These are phyloP conservation scores for Linnemannia zychae DNA, from an alignment of 192 early-diverging fungal genomes.

Conservation along the genomic window DNA sequence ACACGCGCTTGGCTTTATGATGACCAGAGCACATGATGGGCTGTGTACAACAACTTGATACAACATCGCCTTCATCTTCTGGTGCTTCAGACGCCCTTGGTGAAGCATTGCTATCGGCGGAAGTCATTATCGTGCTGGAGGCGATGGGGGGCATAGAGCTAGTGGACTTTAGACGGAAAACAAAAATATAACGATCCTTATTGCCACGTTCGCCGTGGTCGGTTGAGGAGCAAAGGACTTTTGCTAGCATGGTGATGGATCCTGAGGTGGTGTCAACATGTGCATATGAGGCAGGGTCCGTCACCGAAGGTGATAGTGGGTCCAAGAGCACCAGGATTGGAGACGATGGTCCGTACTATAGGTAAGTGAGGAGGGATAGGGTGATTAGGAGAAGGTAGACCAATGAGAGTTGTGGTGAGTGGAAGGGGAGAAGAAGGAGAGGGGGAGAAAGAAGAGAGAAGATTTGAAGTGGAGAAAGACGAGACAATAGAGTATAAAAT, in stretches of 20 bases:
- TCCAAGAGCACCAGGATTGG: slow-evolving; percentile 42
- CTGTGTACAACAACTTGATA: slow-evolving; percentile 34
- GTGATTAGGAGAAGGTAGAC: not conserved
- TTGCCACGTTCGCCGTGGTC: slow-evolving; percentile 57
- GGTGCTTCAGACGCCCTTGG: not conserved
- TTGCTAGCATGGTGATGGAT: slow-evolving; percentile 44
- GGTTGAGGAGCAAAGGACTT: slow-evolving; percentile 53
- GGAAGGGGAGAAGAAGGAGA: not conserved
- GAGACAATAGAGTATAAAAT: not conserved
- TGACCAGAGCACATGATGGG: slow-evolving; percentile 56
- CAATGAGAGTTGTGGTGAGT: too few species aligned
- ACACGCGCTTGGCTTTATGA: slow-evolving; percentile 50
- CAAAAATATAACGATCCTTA: slow-evolving; percentile 54
- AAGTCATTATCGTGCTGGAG: not conserved
- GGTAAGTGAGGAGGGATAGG: not conserved
- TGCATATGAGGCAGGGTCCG: slow-evolving; percentile 33
- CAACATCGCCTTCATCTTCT: slow-evolving; percentile 42
- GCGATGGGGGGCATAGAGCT: slow-evolving; percentile 23
- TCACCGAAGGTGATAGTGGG: slow-evolving; percentile 30
- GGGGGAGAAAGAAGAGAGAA: not conserved
- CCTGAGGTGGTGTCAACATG: slow-evolving; percentile 52
- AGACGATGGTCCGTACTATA: slow-evolving; percentile 44
- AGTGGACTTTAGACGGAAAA: slow-evolving; percentile 44
- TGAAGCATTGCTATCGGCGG: not conserved
- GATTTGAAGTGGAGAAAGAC: not conserved